Evolutionary conservation across 345 rosid genomes (phyloP), one percentile per base, ranked within the genome.

Genomic region (Pistacia integerrima): DNA sequence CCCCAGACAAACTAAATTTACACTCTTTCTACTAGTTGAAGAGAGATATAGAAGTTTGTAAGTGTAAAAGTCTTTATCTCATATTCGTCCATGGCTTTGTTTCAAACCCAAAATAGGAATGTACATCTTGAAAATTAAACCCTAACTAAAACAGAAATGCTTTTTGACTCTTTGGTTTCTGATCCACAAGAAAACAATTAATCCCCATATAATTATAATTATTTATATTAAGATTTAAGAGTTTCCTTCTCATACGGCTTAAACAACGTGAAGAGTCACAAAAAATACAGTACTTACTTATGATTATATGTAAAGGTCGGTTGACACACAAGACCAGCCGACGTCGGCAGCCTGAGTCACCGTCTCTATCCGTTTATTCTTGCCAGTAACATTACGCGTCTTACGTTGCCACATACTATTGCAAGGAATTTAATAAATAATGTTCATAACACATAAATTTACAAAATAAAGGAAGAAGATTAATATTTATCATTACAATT

Each of bases 221-320:
- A 22, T 14, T 51, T n/a, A 25, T 0, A 11, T 30, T 25, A 41
- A 46, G 68, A 78, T 8, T 30, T 25, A 41, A 46, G 68, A 78
- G 70, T 41, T 59, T 67, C 84, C 88, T 81, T 74, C 75, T 72
- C 62, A 77, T 76, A 77, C 80, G 90, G 86, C 87, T 82, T 77
- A 74, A 78, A 84, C 67, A 74, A 78, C 82, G 81, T 62, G 66
- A 60, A 80, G 75, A 52, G 76, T 75, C 74, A 63, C 57, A 63
- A 44, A 63, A 70, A 63, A 41, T 73, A 67, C 77, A 69, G 52
- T 69, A 18, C 17, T 11, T 7, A 0, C 18, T 60, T 55, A 63
- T 59, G 64, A 82, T 63, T 69, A 28, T 66, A 11, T 2, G 54
- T 67, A 17, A 76, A 62, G 74, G 87, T 82, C 85, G 84, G 87